Evolutionary conservation across 305 asterid species (phyloP), one percentile per base, ranked within the genome.

Genomic region (Ilex paraguariensis): DNA sequence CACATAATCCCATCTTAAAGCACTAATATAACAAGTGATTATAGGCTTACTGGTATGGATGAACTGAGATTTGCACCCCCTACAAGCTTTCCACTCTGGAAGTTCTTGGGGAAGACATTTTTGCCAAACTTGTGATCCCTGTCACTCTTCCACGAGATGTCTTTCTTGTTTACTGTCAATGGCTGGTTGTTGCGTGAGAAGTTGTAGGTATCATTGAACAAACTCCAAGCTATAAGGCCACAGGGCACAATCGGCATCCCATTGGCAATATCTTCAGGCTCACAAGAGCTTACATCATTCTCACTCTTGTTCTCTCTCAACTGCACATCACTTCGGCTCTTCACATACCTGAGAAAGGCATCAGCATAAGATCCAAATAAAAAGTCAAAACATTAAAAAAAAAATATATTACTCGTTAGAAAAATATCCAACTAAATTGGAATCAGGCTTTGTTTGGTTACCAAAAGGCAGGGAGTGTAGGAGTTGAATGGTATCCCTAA

Each of bases 191-290:
- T 72, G 68, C 63, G 83, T 28, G 84, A 61, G 65, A 90, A 75
- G 28, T 31, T 72, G 57, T 85, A 90, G 21, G 95, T 85, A 65
- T 90, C 97, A 21, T 90, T 90, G 64, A 90, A 90, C 75, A 90
- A 67, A 80, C 95, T 90, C 95, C 95, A 90, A 3, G 97, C 97
- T 48, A 90, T 85, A 69, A 90, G 95, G 67, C 97, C 97, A 75
- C 97, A 90, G 54, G 97, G 97, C 65, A 90, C 95, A 61, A 90
- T 83, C 54, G 94, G 81, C 12, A 0, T 6, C 42, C 74, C 68
- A 70, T 70, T 2, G 54, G 76, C 75, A 12, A 42, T 28, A 70
- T 70, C 88, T 79, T 90, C 97, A 1, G 97, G 97, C 39, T 73
- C 74, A 78, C 97, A 90, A 28, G 83, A 44, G 76, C 69, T 40